These are phyloP conservation scores for Achaetomium macrosporum DNA, from an alignment of 2,329 filamentous ascomycete genomes.

Conservation along the genomic window DNA sequence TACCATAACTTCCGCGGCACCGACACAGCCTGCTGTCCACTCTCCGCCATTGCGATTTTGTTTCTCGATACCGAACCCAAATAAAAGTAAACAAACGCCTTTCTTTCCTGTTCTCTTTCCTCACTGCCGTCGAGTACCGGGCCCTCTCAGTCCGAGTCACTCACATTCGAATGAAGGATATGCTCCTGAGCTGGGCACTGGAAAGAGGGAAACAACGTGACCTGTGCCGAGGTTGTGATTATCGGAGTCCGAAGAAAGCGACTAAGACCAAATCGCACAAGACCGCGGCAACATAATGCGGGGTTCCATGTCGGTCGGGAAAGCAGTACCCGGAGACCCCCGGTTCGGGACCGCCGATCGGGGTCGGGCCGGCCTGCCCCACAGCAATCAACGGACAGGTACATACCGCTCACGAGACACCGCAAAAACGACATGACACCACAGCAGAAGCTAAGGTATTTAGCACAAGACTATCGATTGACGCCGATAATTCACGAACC, in stretches of 20 bases:
- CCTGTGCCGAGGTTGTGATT: conserved; percentile 3
- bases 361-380: conserved; percentile 5
- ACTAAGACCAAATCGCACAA: background rate
- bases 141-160: no score
- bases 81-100: conserved; percentile 1
- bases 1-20: conserved; percentile 56
- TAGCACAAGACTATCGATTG: no score
- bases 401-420: no score
- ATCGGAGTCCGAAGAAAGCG: background rate
- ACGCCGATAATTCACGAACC: no score
- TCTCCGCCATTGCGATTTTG: conserved; percentile 4
- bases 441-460: no score
- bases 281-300: background rate
- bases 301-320: conserved; percentile 15
- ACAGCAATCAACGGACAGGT: background rate
- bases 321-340: conserved; percentile 6
- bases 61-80: background rate
- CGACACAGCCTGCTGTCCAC: conserved; percentile 7
- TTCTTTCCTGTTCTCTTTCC: background rate
- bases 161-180: no score
- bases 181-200: no score
- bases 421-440: background rate
- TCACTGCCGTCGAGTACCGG: no score
- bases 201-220: background rate
- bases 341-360: conserved; percentile 5